phyloP scores from a whole-genome alignment of 2,329 filamentous ascomycete genomes.

The Colletotrichum aenigma region DNA sequence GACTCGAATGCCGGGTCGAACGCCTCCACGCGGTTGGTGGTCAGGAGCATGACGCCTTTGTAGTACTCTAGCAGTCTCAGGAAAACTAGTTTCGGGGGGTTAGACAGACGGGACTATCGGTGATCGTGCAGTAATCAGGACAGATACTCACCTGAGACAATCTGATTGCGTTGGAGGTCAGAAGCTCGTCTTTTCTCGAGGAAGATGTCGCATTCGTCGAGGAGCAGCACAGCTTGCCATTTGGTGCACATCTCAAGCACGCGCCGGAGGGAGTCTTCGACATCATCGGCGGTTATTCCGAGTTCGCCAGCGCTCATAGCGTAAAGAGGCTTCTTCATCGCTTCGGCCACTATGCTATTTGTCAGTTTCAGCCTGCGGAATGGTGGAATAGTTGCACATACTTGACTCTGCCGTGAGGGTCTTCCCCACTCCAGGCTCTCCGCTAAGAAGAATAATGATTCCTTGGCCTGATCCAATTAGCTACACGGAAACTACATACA shows the following conservation, averaged over 20 bases:
- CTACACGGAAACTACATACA: background rate
- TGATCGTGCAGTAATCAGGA: fast-evolving
- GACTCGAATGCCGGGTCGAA: background rate
- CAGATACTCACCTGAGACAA: background rate
- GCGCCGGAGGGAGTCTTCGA: background rate
- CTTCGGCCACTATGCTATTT: background rate
- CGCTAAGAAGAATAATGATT: background rate
- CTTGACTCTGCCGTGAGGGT: background rate
- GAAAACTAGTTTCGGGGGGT: background rate
- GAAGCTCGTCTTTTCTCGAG: background rate
- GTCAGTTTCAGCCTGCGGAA: fast-evolving
- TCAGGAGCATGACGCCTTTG: background rate
- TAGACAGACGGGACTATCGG: background rate
- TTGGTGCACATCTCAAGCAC: background rate
- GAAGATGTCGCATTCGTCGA: background rate
- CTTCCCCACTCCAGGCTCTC: background rate
- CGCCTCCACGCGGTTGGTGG: background rate
- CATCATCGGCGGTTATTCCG: background rate
- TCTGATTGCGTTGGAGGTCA: background rate
- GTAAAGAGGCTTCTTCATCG: background rate
- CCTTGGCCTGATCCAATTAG: background rate
- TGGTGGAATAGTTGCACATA: background rate
- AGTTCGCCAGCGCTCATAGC: background rate
- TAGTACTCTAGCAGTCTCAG: background rate
- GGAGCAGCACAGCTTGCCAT: background rate